phyloP scores from a whole-genome alignment of 2,329 filamentous ascomycete genomes.

The Colletotrichum sp. region DNA sequence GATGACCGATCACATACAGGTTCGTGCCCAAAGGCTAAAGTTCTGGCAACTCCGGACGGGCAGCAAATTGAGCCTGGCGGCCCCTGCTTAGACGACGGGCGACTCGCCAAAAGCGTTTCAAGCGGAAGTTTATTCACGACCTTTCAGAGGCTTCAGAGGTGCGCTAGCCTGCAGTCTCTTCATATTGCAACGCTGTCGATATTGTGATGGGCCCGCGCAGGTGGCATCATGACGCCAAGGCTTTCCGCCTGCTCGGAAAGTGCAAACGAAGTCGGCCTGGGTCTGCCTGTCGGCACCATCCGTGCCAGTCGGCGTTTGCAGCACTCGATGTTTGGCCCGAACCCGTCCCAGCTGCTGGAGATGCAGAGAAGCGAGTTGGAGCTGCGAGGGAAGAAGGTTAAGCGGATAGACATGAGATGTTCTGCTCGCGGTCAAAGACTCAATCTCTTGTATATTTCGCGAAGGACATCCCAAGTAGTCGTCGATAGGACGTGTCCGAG shows the following conservation, averaged over 20 bases:
- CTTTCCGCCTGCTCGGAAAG: not conserved
- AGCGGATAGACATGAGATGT: not conserved
- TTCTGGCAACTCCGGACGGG: not conserved
- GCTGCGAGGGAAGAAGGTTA: not conserved
- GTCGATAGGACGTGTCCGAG: constrained; percentile 6
- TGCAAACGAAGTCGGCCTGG: not conserved
- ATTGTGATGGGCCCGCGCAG: not conserved
- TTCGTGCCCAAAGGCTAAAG: not conserved
- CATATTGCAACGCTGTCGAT: not conserved
- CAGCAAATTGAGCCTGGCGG: not conserved
- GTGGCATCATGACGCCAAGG: not conserved
- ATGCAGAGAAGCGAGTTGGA: not conserved
- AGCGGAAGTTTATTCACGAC: constrained; percentile 9
- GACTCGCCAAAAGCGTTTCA: constrained; percentile 10
- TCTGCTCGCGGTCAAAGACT: not conserved
- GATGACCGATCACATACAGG: not conserved
- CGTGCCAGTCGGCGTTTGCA: not conserved
- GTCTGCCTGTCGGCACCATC: not conserved
- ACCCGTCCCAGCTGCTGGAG: not conserved
- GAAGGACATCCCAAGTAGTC: not conserved
- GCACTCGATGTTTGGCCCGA: not conserved
- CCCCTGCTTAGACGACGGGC: not conserved
- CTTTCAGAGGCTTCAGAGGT: not conserved
- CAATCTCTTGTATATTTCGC: not conserved
- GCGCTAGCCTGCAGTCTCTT: not conserved